Evolutionary conservation across 2,329 filamentous ascomycete species (phyloP).

Genomic region (Didymella keratinophila): DNA sequence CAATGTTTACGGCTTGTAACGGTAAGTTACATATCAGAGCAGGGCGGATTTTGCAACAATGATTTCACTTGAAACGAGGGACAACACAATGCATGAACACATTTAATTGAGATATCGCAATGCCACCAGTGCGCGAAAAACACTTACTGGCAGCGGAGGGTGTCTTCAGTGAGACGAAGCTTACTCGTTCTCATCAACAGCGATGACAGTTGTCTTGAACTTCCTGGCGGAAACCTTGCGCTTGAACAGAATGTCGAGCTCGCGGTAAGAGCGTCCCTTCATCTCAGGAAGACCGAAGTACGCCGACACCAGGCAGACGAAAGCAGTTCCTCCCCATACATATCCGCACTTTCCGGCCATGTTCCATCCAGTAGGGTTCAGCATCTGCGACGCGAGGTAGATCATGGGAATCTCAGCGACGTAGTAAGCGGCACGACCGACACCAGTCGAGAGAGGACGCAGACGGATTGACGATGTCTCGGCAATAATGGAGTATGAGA

Average conservation of each 20-base stretch:
- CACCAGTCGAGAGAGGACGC: conserved; percentile 67
- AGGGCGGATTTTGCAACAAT: not conserved
- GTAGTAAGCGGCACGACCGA: conserved; percentile 70
- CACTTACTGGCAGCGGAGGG: not conserved
- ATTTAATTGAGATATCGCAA: not conserved
- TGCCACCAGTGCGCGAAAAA: not conserved
- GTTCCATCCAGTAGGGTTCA: conserved; percentile 55
- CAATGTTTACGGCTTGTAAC: not conserved
- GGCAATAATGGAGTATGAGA: conserved; percentile 71
- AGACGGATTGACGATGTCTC: conserved; percentile 71
- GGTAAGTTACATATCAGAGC: not conserved
- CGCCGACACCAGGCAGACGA: conserved; percentile 61
- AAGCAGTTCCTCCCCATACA: conserved; percentile 54
- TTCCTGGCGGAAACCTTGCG: conserved; percentile 61
- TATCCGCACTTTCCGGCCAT: conserved; percentile 45
- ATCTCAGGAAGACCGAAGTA: conserved; percentile 64
- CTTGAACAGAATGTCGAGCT: conserved; percentile 57
- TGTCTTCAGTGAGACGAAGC: conserved; percentile 3
- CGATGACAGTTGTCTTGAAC: conserved; percentile 63
- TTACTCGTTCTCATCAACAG: conserved; percentile 69
- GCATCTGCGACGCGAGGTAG: conserved; percentile 64
- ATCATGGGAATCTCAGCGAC: conserved; percentile 70
- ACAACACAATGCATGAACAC: not conserved
- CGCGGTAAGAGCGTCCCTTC: conserved; percentile 56
- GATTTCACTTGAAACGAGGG: not conserved